Evolutionary conservation across 139 green algal species (phyloP).

Genomic region (Chloropicon primus): DNA sequence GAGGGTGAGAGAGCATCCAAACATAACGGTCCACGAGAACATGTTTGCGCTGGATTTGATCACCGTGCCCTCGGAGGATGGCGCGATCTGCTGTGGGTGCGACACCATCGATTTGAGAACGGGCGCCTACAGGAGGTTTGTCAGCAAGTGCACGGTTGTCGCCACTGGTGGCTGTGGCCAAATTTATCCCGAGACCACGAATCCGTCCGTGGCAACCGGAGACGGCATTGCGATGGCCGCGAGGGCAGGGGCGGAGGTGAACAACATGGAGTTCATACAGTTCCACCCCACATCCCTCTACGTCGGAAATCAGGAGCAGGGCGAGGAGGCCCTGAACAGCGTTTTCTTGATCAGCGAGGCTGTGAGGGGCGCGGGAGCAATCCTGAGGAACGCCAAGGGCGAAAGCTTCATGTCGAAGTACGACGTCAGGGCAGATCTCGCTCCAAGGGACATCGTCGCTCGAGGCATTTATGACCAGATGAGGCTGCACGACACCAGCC

Average conservation of each 20-base stretch:
- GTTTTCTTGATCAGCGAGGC: conserved; percentile 93
- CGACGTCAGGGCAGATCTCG: conserved; percentile 80
- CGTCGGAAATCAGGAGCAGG: conserved; percentile 10
- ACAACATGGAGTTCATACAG: conserved; percentile 98
- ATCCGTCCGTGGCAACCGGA: conserved; percentile 84
- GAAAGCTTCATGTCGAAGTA: conserved; percentile 92
- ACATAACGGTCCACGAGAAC: conserved; percentile 75
- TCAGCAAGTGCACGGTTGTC: conserved; percentile 70
- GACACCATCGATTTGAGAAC: conserved; percentile 56
- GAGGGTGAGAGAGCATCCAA: conserved; percentile 35
- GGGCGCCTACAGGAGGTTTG: conserved; percentile 25
- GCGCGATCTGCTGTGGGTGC: conserved; percentile 52
- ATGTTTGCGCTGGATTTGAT: conserved; percentile 45
- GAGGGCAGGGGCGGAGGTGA: conserved; percentile 55
- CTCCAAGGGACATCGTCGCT: conserved; percentile 87
- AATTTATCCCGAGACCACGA: conserved; percentile 93
- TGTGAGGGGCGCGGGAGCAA: conserved; percentile 79
- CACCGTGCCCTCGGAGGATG: conserved; percentile 15
- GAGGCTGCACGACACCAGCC: conserved; percentile 32
- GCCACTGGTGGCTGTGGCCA: conserved; percentile 78
- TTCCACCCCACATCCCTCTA: conserved; percentile 90
- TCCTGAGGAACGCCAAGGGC: conserved; percentile 68
- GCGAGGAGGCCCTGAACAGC: conserved; percentile 19
- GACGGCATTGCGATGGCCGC: conserved; percentile 93
- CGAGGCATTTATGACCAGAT: conserved; percentile 76